Evolutionary conservation across 1,139 yeast species (phyloP), one percentile per base, ranked within the genome.

Genomic region (Kluyveromyces sp.): DNA sequence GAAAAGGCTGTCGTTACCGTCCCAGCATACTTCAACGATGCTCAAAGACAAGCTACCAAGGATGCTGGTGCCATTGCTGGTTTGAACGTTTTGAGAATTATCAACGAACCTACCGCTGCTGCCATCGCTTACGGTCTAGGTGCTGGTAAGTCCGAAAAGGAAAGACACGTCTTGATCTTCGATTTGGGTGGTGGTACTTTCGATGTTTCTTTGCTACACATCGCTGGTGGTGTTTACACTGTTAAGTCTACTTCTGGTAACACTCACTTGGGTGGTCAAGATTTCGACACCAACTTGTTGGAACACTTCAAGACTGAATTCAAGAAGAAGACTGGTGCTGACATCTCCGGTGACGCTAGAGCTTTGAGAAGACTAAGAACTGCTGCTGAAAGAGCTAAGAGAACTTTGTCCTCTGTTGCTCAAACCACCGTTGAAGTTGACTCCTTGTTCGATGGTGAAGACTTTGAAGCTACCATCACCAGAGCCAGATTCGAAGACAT

Each of bases 221-320:
- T 92, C 71, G 95, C 94, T 71, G 97, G 94, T 73, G 98, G 98
- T 82, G 94, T 92, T 68, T 92, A 90, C 84, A 90, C 95, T 69
- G 98, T 92, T 70, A 90, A 90, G 83, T 94, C 98, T 66, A 92
- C 98, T 66, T 96, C 97, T 71, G 98, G 98, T 88, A 97, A 92
- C 78, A 92, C 98, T 67, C 98, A 90, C 77, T 84, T 90, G 79
- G 97, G 98, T 83, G 97, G 97, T 84, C 96, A 90, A 80, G 97
- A 90, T 79, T 90, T 90, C 76, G 97, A 89, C 75, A 83, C 90
- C 82, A 86, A 89, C 81, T 81, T 90, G 69, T 85, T 90, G 70
- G 92, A 86, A 73, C 88, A 80, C 80, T 90, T 90, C 83, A 82
- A 83, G 74, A 80, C 81, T 67, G 97, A 90, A 70, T 90, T 90